phyloP scores from a whole-genome alignment of 2,329 filamentous ascomycete genomes.

The Pseudomassariella vexata region DNA sequence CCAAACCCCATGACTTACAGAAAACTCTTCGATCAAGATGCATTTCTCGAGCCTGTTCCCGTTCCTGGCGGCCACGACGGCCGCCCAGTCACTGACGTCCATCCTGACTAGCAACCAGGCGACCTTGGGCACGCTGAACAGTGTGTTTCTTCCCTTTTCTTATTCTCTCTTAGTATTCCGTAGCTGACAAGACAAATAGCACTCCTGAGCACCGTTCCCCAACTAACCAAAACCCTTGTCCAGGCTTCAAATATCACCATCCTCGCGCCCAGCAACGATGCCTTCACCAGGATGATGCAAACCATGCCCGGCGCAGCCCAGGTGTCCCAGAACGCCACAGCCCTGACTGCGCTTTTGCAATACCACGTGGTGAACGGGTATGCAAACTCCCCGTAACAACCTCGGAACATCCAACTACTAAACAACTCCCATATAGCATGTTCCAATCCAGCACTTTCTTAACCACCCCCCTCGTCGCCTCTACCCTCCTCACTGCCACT shows the following conservation, averaged over 20 bases:
- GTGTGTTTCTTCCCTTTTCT: background rate
- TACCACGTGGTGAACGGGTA: constrained; percentile 21
- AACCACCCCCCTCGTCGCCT: constrained; percentile 25
- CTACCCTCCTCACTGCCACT: constrained; percentile 24
- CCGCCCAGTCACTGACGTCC: constrained; percentile 6
- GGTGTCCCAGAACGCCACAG: constrained; percentile 12
- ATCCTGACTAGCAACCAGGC: constrained; percentile 8
- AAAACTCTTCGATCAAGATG: constrained; percentile 7
- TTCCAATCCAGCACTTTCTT: constrained; percentile 12
- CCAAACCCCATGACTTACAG: too few relatives aligned
- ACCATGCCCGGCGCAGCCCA: constrained; percentile 20
- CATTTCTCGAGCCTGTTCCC: constrained; percentile 5
- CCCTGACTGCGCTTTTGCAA: constrained; percentile 1
- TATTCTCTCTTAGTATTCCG: constrained; percentile 8
- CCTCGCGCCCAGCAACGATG: constrained; percentile 28
- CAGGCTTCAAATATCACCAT: constrained; percentile 13
- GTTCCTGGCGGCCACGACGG: constrained; percentile 2
- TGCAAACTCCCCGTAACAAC: too few relatives aligned
- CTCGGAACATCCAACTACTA: too few relatives aligned
- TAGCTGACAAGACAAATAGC: too few relatives aligned
- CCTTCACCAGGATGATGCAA: constrained; percentile 27
- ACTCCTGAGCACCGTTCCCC: constrained; percentile 11
- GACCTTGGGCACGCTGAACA: constrained; percentile 8
- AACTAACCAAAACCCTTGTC: constrained; percentile 3
- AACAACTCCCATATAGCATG: too few relatives aligned